Evolutionary conservation across 2,329 filamentous ascomycete species (phyloP).

Genomic region (Parafenestella ontariensis): DNA sequence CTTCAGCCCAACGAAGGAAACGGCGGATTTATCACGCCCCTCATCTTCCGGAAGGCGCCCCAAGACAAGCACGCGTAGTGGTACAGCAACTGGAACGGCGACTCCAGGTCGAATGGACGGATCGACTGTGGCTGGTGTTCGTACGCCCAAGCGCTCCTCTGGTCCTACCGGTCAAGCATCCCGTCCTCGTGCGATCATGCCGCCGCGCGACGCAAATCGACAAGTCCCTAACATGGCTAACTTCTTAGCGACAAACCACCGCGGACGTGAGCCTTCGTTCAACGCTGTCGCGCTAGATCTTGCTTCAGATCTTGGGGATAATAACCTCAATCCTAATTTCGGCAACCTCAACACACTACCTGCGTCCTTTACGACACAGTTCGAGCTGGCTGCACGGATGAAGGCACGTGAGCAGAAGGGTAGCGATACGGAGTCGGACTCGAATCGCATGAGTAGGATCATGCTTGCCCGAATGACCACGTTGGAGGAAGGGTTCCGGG

Average conservation of each 20-base stretch:
- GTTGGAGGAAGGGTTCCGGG: conserved; percentile 86
- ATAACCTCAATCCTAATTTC: conserved; percentile 63
- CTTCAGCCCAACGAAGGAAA: conserved; percentile 69
- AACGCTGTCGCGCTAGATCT: conserved; percentile 69
- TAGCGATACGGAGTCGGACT: conserved; percentile 42
- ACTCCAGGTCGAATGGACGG: conserved; percentile 41
- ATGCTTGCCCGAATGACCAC: conserved; percentile 92
- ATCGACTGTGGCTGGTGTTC: conserved; percentile 36
- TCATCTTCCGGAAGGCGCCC: conserved; percentile 40
- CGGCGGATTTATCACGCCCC: conserved; percentile 46
- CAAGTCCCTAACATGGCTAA: conserved; percentile 64
- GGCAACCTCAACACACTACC: conserved; percentile 70
- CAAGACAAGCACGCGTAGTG: conserved; percentile 40
- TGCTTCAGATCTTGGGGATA: conserved; percentile 75
- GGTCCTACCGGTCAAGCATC: conserved; percentile 35
- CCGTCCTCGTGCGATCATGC: conserved; percentile 41
- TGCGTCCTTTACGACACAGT: conserved; percentile 79
- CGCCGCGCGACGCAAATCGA: conserved; percentile 62
- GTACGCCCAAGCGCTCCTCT: conserved; percentile 53
- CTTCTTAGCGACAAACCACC: conserved; percentile 59
- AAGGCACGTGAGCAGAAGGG: conserved; percentile 28
- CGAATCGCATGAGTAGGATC: conserved; percentile 66
- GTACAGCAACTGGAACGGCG: conserved; percentile 38
- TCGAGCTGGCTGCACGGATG: conserved; percentile 45
- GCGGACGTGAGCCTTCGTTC: conserved; percentile 65